Evolutionary conservation across 192 early-diverging fungal genomes (phyloP), one percentile per base, ranked within the genome.

Genomic region (Gorgonomyces haynaldii): DNA sequence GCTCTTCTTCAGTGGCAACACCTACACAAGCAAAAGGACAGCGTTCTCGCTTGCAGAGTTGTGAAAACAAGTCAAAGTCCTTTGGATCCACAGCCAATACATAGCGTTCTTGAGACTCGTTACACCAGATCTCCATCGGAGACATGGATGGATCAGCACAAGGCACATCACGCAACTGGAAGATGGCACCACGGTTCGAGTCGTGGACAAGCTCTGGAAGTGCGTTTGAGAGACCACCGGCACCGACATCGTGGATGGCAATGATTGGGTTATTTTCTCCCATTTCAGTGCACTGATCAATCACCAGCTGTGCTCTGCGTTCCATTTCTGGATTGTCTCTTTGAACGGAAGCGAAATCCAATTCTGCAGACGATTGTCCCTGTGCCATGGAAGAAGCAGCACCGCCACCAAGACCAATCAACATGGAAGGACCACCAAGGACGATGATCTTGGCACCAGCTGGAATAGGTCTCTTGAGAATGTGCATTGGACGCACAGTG

Each of bases 51-150:
- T 64, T 61, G 52, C 84, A 88, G 44, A 99, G 83, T 3, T 46
- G 58, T 55, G 74, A 65, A 56, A 99, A 96, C 4, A 50, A 51
- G 1, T 62, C 66, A 52, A 89, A 57, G 41, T 69, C 72, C 43
- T 81, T 74, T 1, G 81, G 75, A 28, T 60, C 45, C 2, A 99
- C 82, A 1, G 94, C 94, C 45, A 95, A 64, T n/a, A 99, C 96
- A 54, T 98, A 99, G 41, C 96, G 83, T 62, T 99, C 96, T 66
- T 99, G 96, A 32, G 87, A 81, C 67, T 99, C 96, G 36, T 99
- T 99, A 70, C 96, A 99, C 96, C 96, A 99, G 37, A 99, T 94
- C 62, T 97, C 96, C 96, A 99, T 96, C n/a, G 96, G 96, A 38
- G 86, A 90, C 85, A 99, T 85, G 40, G 81, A 64, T 8, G 80